Conservation (phyloP, 495 filamentous ascomycete genomes). For the Talaromyces ruber region DNA sequence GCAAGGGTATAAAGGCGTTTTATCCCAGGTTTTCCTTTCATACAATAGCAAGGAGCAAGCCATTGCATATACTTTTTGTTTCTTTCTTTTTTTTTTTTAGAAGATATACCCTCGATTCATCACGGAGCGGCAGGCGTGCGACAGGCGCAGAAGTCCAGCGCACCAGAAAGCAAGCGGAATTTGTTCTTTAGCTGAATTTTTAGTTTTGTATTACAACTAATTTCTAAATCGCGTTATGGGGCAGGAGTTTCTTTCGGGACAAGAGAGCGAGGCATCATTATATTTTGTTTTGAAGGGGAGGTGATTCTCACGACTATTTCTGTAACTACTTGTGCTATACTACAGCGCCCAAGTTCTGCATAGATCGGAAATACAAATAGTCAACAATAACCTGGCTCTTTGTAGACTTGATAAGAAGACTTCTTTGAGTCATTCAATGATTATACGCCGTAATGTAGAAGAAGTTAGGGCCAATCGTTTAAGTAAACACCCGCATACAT, state of each 20-base stretch:
- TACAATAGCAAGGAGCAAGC: background rate
- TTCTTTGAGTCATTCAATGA: background rate
- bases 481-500: background rate
- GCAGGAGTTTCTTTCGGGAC: background rate
- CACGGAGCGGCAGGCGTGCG: background rate
- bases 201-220: background rate
- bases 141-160: background rate
- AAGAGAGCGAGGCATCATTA: background rate
- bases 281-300: background rate
- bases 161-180: background rate
- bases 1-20: background rate
- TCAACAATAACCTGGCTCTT: too few relatives aligned
- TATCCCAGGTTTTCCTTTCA: background rate
- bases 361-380: background rate
- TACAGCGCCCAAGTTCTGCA: background rate
- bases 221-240: background rate
- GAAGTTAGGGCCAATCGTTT: background rate
- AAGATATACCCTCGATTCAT: background rate
- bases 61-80: background rate
- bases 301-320: background rate
- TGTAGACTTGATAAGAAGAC: background rate
- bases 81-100: background rate
- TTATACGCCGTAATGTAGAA: background rate
- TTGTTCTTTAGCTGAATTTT: background rate
- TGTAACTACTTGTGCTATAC: background rate